Percentiles rank a stretch among this genome's conserved stretches.
These are phyloP conservation scores for Daldinia childiae DNA, from an alignment of 495 filamentous ascomycete species.

Conservation along the genomic window DNA sequence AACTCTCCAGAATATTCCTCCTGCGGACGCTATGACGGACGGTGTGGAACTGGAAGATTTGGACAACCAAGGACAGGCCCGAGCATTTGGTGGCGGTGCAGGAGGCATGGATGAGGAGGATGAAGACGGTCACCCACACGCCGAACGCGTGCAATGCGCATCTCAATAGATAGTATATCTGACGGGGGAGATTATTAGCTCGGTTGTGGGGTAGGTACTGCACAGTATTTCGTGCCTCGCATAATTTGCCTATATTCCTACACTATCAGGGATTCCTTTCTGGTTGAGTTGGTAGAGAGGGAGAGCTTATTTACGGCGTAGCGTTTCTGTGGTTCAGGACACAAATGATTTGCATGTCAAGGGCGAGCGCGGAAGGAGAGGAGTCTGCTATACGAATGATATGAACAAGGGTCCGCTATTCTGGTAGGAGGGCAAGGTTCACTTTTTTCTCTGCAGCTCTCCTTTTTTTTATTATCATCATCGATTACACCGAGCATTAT, in stretches of 20 bases:
- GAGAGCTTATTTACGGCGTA: conserved; percentile 43
- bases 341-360: conserved; percentile 43
- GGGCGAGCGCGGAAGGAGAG: conserved; percentile 24
- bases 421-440: conserved; percentile 14
- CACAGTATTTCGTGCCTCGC: conserved; percentile 14
- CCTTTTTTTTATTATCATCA: conserved; percentile 12
- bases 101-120: conserved; percentile 84
- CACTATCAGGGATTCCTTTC: background rate
- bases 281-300: conserved; percentile 17
- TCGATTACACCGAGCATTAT: conserved; percentile 29
- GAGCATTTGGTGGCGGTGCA: conserved; percentile 70
- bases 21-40: conserved; percentile 86
- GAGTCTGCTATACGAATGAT: conserved; percentile 31
- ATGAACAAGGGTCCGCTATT: conserved; percentile 16
- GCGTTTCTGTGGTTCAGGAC: conserved; percentile 35
- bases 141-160: conserved; percentile 95
- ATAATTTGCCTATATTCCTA: conserved; percentile 18
- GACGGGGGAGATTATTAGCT: conserved; percentile 3
- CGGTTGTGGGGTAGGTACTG: background rate
- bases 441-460: conserved; percentile 19
- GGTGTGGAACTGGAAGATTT: conserved; percentile 83
- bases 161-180: conserved; percentile 78
- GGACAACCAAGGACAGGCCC: conserved; percentile 74
- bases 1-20: conserved; percentile 65
- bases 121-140: conserved; percentile 80